Evolutionary conservation across 495 filamentous ascomycete species (phyloP), one percentile per base, ranked within the genome.

Genomic region (Podospora didyma): DNA sequence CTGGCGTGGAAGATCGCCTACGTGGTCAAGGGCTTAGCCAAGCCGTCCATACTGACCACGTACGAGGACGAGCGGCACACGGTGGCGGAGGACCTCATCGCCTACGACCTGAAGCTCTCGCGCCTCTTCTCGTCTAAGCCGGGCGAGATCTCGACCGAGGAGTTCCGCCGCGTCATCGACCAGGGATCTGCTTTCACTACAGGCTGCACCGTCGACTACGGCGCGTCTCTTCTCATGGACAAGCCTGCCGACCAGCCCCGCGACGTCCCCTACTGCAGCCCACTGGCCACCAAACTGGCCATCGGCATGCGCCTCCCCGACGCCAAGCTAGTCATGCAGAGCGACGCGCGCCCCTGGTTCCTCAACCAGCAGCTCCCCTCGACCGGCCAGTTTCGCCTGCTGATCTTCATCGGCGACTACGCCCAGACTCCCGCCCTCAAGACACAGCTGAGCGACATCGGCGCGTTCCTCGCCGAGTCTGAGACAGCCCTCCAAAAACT

Each of bases 1-100:
- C 74, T 90, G 2, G 83, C 77, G 7, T 90, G 87, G 87, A 89
- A 89, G 62, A 68, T 89, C 17, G 77, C 75, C 42, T 72, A 80
- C 24, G 76, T 79, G 2, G 69, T 85, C 24, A 75, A 81, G 24
- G 82, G 81, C 6, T 63, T 79, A 31, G 74, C 75, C 0, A 61
- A 69, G 20, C 74, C 72, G 0, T 57, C 58, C 11, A 71, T 86
- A 0, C 71, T 88, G 2, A 64, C 73, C 49, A 86, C 82, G 4
- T 89, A 89, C 60, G 66, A 80, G 34, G 52, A 59, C n/a, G 86
- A 89, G 58, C 79, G 86, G 19, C 71, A 75, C n/a, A 71, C 73
- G 20, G 74, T 86, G 17, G 64, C 85, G 0, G 67, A 81, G 23
- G 76, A 85, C 49, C 69, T 87, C 11, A 76, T 88, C 55, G 76